Base-by-base conservation (phyloP, 1,139 yeast species). In the Taiozyma sp. region DNA sequence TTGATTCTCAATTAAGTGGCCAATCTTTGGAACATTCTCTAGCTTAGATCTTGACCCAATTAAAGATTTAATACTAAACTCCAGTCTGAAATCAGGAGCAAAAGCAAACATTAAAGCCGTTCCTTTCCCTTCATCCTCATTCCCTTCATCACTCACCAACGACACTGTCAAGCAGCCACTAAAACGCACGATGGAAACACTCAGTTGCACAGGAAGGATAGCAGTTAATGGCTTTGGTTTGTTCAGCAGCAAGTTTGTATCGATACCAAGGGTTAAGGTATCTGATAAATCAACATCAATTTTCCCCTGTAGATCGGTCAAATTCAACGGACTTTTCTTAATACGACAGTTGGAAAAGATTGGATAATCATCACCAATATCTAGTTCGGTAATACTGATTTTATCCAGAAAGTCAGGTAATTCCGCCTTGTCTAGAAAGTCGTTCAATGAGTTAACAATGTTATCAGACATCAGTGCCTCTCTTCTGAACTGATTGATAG, bases 331-430 rank as follows among this genome's bases (percentile, higher is more conserved):
- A 40, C 80, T 77, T 56, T 84, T 84, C 54, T 76, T 77, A 29
- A 95, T 88, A 47, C 96, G 78, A 68, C 99, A 93, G 65, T 95
- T 93, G 53, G 96, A 86, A 65, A 93, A 88, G 47, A 93, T 88
- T 2, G 99, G 99, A 64, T 85, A 95, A 66, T 91, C 97, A 64
- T 90, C 89, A 40, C 99, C 99, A 53, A 93, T 84, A 63, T 91
- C 95, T 32, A 93, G 80, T 61, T 91, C 98, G 1, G 95, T 88
- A 47, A 95, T 81, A 54, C 77, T 79, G 44, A 93, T 84, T 28
- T 79, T 77, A 62, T 86, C 97, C 49, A 95, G 68, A 66, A 84
- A 93, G 52, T 86, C 93, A 1, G 97, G 97, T 2, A 84, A 67
- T 41, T 71, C 75, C 43, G 72, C 69, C 14, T 64, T 62, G 10